phyloP scores from a whole-genome alignment of 2,329 filamentous ascomycete species.

The Colletotrichum agaves region DNA sequence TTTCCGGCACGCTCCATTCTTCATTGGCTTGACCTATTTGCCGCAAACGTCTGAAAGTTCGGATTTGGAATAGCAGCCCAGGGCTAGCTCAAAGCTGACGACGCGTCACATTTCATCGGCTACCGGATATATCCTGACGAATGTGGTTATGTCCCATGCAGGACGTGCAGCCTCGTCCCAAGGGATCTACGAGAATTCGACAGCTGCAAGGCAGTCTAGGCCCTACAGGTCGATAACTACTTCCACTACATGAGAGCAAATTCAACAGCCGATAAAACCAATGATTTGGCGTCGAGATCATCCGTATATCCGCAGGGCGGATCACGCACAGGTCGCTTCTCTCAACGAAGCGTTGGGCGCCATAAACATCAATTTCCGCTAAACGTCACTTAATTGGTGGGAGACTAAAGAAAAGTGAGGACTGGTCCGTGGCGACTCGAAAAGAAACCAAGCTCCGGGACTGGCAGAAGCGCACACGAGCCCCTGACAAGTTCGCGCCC shows the following conservation, averaged over 20 bases:
- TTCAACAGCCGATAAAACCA: neutral
- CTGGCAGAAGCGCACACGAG: conserved; percentile 22
- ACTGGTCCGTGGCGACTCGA: conserved; percentile 13
- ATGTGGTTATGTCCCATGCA: too few species aligned
- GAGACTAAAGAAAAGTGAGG: conserved; percentile 27
- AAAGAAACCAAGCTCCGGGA: conserved; percentile 21
- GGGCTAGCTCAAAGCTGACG: too few species aligned
- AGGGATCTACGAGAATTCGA: conserved; percentile 20
- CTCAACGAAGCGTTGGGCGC: conserved; percentile 27
- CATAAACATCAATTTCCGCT: conserved; percentile 29
- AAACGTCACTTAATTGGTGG: conserved; percentile 33
- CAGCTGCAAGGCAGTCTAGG: conserved; percentile 17
- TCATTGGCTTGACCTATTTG: too few species aligned
- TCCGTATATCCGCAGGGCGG: neutral
- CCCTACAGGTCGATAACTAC: conserved; percentile 25
- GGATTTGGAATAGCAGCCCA: too few species aligned
- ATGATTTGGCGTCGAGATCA: conserved; percentile 7
- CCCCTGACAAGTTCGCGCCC: conserved; percentile 13
- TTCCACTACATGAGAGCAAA: conserved; percentile 35
- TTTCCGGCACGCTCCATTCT: too few species aligned
- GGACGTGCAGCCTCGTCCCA: neutral
- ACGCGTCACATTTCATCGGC: too few species aligned
- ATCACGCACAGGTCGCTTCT: conserved; percentile 1
- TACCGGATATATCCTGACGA: too few species aligned
- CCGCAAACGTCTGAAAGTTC: too few species aligned